Conservation (phyloP, 805 yeast species). For the Kuraishia hungarica region DNA sequence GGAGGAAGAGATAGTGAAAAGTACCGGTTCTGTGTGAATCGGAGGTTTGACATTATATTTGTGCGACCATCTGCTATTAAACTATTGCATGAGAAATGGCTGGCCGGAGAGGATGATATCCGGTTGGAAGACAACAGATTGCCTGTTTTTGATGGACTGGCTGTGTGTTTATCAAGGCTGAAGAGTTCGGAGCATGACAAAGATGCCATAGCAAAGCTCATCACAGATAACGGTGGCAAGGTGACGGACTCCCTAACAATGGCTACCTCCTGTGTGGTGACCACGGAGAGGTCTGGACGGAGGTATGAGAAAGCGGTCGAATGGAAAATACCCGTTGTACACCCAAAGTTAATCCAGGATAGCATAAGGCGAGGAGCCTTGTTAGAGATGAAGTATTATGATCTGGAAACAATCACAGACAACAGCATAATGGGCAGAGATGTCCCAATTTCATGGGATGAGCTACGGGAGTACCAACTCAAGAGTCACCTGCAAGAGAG, state of each 20-base stretch:
- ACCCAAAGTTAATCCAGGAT: slow-evolving; percentile 43
- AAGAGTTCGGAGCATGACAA: slow-evolving; percentile 13
- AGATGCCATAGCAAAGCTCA: slow-evolving; percentile 21
- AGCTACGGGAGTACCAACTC: not conserved
- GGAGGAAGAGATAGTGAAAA: slow-evolving; percentile 52
- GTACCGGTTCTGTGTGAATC: slow-evolving; percentile 39
- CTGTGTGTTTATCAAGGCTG: slow-evolving; percentile 35
- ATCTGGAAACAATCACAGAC: slow-evolving; percentile 13
- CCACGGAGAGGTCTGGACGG: slow-evolving; percentile 42
- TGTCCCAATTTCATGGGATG: not conserved
- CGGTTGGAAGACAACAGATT: slow-evolving; percentile 15
- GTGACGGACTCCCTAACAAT: slow-evolving; percentile 42
- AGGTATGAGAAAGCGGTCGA: slow-evolving; percentile 43
- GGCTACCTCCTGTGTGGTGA: slow-evolving; percentile 33
- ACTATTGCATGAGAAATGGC: slow-evolving; percentile 42
- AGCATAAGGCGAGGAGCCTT: slow-evolving; percentile 34
- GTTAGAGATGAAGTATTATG: slow-evolving; percentile 31
- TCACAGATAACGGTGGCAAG: slow-evolving; percentile 39
- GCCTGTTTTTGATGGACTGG: slow-evolving; percentile 35
- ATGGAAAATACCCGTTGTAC: slow-evolving; percentile 43
- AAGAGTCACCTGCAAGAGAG: not conserved
- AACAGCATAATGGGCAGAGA: not conserved
- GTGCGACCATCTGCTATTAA: slow-evolving; percentile 37
- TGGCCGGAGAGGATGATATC: slow-evolving; percentile 31
- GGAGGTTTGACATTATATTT: slow-evolving; percentile 50